These are phyloP conservation scores for Globisporangium acanthophoron DNA, from an alignment of 352 stramenopile species.

Conservation along the genomic window DNA sequence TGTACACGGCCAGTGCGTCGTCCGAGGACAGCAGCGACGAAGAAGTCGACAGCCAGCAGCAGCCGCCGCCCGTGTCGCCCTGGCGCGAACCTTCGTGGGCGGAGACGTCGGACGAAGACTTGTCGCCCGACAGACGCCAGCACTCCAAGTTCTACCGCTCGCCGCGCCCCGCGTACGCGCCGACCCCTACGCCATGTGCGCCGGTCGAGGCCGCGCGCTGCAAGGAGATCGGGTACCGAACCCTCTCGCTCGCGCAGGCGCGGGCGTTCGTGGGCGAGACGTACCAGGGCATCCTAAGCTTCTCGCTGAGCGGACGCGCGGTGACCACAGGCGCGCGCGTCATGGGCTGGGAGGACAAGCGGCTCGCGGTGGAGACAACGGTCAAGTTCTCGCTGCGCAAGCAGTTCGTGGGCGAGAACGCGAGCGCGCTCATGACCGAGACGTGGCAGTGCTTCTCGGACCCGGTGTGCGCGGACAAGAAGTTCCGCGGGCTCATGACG, in stretches of 20 bases:
- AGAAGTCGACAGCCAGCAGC: conserved; percentile 2
- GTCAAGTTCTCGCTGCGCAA: conserved; percentile 72
- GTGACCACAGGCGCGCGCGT: conserved; percentile 46
- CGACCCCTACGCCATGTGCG: background rate
- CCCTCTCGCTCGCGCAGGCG: conserved; percentile 17
- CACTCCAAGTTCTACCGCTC: conserved; percentile 22
- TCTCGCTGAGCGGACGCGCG: conserved; percentile 41
- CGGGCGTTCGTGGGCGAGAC: conserved; percentile 26
- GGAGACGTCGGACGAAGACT: conserved; percentile 30
- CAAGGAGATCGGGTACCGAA: conserved; percentile 9
- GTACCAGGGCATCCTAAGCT: conserved; percentile 46
- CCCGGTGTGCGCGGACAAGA: conserved; percentile 41
- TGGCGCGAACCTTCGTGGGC: conserved; percentile 7
- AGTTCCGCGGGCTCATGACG: conserved; percentile 61
- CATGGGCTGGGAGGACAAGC: conserved; percentile 66
- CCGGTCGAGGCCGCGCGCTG: conserved; percentile 3
- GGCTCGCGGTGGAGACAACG: conserved; percentile 37
- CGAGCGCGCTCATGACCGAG: conserved; percentile 38
- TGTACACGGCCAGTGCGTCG: conserved; percentile 22
- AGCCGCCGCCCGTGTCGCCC: background rate
- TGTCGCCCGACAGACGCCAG: conserved; percentile 24
- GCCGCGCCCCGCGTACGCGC: conserved; percentile 28
- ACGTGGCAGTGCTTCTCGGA: conserved; percentile 76
- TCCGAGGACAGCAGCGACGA: conserved; percentile 12
- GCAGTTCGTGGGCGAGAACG: conserved; percentile 31